Percentiles rank a stretch among this genome's conserved stretches.
Conservation (phyloP, 257 asterid species). For the Solanum lycopersicoides region DNA sequence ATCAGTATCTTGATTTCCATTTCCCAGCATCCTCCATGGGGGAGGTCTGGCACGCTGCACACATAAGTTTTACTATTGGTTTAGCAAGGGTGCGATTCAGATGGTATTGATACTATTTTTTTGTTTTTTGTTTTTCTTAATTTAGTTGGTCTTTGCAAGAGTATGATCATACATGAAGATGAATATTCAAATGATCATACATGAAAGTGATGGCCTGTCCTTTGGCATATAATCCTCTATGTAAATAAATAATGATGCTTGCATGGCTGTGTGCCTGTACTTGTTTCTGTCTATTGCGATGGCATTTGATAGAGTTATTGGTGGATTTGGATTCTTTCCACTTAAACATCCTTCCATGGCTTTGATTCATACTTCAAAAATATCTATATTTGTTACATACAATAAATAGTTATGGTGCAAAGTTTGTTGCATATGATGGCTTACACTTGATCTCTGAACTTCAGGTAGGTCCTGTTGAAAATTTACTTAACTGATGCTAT, state of each 20-base stretch:
- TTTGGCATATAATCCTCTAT: background rate
- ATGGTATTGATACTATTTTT: background rate
- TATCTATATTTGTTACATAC: background rate
- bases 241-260: too few species aligned
- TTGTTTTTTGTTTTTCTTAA: background rate
- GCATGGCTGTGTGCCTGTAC: background rate
- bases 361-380: background rate
- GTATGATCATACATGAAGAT: background rate
- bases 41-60: background rate
- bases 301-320: background rate
- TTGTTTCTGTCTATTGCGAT: background rate
- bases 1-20: background rate
- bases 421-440: conserved; percentile 73
- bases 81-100: background rate
- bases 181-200: background rate
- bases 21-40: background rate
- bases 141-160: background rate
- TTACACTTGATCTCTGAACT: conserved; percentile 98
- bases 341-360: background rate
- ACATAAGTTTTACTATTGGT: background rate
- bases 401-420: conserved; percentile 11
- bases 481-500: conserved; percentile 54
- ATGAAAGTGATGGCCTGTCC: background rate
- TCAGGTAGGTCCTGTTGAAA: conserved; percentile 82
- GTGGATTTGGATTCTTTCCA: background rate